phyloP scores from a whole-genome alignment of 495 filamentous ascomycete genomes.

The Aspergillus sclerotioniger region DNA sequence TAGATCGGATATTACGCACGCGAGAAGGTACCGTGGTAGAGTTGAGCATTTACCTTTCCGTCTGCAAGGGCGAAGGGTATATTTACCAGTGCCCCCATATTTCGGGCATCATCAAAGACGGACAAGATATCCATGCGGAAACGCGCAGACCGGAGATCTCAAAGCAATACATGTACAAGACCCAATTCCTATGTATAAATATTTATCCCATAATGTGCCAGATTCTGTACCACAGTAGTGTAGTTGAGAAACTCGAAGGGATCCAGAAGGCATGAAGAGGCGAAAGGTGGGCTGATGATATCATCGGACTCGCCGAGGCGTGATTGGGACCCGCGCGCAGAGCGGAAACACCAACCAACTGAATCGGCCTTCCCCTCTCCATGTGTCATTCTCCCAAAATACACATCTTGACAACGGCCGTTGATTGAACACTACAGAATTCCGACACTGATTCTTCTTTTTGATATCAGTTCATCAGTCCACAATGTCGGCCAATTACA shows the following conservation, averaged over 20 bases:
- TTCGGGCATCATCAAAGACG: neutral
- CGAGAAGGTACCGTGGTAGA: neutral
- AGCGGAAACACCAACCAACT: neutral
- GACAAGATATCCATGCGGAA: no score
- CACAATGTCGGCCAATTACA: constrained; percentile 39
- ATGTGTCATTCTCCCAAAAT: constrained; percentile 2
- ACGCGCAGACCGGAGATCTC: no score
- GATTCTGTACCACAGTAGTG: no score
- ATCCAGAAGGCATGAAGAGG: no score
- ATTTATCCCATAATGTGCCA: no score
- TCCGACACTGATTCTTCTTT: neutral
- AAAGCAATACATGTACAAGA: no score
- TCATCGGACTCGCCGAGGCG: neutral
- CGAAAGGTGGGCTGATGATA: neutral
- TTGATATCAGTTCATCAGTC: neutral
- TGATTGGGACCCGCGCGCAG: neutral
- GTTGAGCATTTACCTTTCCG: neutral
- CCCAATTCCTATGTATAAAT: no score
- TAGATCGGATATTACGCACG: neutral
- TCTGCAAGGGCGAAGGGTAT: neutral
- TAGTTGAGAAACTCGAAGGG: no score
- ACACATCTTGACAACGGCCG: constrained; percentile 7
- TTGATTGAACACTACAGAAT: neutral
- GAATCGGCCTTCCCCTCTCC: constrained; percentile 8
- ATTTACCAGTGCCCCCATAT: neutral